Evolutionary conservation across 306 rosid genomes (phyloP), one percentile per base, ranked within the genome.

Genomic region (Prunus kanzakura): DNA sequence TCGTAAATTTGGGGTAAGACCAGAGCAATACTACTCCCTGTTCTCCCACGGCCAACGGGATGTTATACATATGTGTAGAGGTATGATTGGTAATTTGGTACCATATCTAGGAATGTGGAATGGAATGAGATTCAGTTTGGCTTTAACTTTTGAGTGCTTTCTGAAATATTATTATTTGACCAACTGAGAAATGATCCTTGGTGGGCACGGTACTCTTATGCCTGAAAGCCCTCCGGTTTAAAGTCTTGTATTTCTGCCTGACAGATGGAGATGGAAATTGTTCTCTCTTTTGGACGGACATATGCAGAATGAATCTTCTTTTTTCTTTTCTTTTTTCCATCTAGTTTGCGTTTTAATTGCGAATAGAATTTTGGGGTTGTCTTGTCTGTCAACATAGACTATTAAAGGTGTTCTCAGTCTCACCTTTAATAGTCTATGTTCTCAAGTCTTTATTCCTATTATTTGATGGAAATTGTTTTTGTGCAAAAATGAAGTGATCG

Each of bases 11-110:
- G 61, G 49, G 29, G 47, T 62, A 27, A 25, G 77, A 60, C 49
- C 32, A 49, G 47, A 61, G 69, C 49, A 62, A 38, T 74, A 20
- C 16, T 64, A 13, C 54, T 56, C 49, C 3, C 27, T 10, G 25
- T 35, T 16, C 25, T 19, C 60, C 49, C 78, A 74, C 20, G 78
- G 58, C 41, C 27, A 45, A 51, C 30, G 67, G 79, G 81, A 54
- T 72, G 27, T 74, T 29, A 78, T 83, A 60, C 25, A 70, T 76
- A 78, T 27, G n/a, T 46, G n/a, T 46, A 74, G 68, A 72, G 69
- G 78, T 61, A 61, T 73, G 57, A 54, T 51, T 54, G 58, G 20
- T 54, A 49, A 13, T 63, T 63, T 29, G 56, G 45, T 8, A 73
- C 47, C 46, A 3, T 19, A 32, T 46, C 22, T 46, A 29, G 68